A percentile compares a stretch with the other conserved stretches of the same genome.
phyloP scores from a whole-genome alignment of 129 eudicot species.

The Flaveria linearis region DNA sequence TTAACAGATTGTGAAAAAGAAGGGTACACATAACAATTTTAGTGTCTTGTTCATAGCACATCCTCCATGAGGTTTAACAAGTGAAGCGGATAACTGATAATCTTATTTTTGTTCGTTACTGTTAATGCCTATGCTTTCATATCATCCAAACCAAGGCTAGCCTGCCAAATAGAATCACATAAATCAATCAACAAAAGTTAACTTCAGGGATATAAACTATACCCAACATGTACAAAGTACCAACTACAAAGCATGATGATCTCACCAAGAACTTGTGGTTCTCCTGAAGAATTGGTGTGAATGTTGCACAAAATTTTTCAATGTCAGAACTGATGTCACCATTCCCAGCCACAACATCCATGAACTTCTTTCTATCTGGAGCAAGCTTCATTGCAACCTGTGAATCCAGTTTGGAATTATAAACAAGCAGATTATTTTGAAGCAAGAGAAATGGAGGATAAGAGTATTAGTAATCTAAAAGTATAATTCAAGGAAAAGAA shows the following conservation, averaged over 20 bases:
- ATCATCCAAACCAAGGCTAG: constrained; percentile 69
- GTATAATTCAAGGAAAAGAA: neutral
- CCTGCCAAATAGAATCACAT: constrained; percentile 51
- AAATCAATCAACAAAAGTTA: neutral
- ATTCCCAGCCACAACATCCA: constrained; percentile 70
- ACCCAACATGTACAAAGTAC: neutral
- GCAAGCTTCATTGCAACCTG: constrained; percentile 93
- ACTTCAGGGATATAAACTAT: neutral
- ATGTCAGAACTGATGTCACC: constrained; percentile 61
- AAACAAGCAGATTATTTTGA: neutral
- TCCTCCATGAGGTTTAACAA: constrained; percentile 22
- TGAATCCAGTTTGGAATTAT: neutral
- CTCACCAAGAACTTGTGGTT: constrained; percentile 88
- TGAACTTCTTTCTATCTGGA: constrained; percentile 93
- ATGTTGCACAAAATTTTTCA: constrained; percentile 57
- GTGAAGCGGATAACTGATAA: neutral
- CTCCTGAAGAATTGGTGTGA: constrained; percentile 64
- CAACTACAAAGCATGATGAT: neutral
- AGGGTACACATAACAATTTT: constrained; percentile 10
- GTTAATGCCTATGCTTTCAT: constrained; percentile 63
- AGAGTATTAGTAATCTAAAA: neutral
- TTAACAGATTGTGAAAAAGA: constrained; percentile 3
- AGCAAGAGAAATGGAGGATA: constrained; percentile 5
- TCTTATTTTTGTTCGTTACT: neutral
- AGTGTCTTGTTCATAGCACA: constrained; percentile 17